Percentiles rank a stretch among this genome's conserved stretches.
Evolutionary conservation across 176 grass and related monocot species (phyloP).

Genomic region (Canna indica): DNA sequence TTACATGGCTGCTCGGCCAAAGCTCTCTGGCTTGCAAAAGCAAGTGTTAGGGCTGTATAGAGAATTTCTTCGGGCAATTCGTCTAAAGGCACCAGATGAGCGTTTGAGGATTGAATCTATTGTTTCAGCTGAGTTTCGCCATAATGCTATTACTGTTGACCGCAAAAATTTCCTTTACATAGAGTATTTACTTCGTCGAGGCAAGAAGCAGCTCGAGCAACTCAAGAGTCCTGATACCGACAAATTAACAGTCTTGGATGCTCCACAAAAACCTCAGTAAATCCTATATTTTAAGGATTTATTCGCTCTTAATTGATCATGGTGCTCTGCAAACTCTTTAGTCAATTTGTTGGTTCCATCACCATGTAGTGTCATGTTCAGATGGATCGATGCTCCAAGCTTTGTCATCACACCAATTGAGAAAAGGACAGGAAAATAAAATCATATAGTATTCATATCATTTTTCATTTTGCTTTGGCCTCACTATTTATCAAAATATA

Average conservation of each 20-base stretch:
- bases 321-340: too few relatives aligned
- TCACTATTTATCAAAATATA: too few relatives aligned
- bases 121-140: constrained; percentile 58
- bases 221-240: constrained; percentile 76
- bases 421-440: too few relatives aligned
- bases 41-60: constrained; percentile 69
- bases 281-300: background rate
- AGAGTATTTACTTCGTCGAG: constrained; percentile 79
- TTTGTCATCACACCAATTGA: too few relatives aligned
- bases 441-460: too few relatives aligned
- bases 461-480: too few relatives aligned
- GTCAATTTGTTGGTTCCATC: too few relatives aligned
- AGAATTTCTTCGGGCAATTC: constrained; percentile 63
- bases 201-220: constrained; percentile 84
- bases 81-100: constrained; percentile 53
- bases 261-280: background rate
- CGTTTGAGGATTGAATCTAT: constrained; percentile 45
- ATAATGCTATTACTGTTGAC: constrained; percentile 62
- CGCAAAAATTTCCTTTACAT: constrained; percentile 85
- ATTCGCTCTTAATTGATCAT: too few relatives aligned
- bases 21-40: constrained; percentile 79
- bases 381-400: too few relatives aligned
- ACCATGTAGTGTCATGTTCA: too few relatives aligned
- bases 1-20: constrained; percentile 27
- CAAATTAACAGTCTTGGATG: constrained; percentile 34